Percentiles rank a stretch among this genome's conserved stretches.
Conservation (phyloP, 2,329 filamentous ascomycete genomes). For the Scytalidium lignicola region DNA sequence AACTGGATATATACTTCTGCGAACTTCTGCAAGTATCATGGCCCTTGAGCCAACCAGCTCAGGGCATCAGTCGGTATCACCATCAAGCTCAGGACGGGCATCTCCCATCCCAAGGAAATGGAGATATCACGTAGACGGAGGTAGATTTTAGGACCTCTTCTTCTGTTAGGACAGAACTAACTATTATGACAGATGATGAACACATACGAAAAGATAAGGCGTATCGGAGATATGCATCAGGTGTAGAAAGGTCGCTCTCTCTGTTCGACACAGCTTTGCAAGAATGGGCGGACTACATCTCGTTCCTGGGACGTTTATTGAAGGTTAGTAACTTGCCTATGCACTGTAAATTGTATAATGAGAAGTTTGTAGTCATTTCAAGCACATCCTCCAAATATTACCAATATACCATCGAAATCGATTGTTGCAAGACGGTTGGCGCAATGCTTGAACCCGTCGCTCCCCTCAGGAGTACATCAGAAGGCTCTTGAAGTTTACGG, state of each 20-base stretch:
- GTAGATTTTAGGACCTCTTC: slow-evolving; percentile 40
- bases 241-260: slow-evolving; percentile 79
- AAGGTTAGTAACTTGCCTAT: slow-evolving; percentile 54
- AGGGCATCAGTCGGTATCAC: slow-evolving; percentile 59
- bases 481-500: slow-evolving; percentile 93
- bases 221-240: slow-evolving; percentile 84
- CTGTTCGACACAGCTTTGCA: slow-evolving; percentile 90
- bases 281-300: slow-evolving; percentile 99
- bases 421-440: slow-evolving; percentile 85
- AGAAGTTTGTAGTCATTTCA: slow-evolving; percentile 66
- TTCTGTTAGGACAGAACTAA: slow-evolving; percentile 1
- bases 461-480: slow-evolving; percentile 95
- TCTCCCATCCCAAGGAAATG: slow-evolving; percentile 72
- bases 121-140: slow-evolving; percentile 71
- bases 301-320: slow-evolving; percentile 82
- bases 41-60: slow-evolving; percentile 52
- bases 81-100: slow-evolving; percentile 77
- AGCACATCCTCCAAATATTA: slow-evolving; percentile 68
- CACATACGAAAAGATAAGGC: slow-evolving; percentile 55
- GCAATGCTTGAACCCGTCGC: slow-evolving; percentile 87
- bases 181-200: slow-evolving; percentile 47
- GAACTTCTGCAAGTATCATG: slow-evolving; percentile 41
- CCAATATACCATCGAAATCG: slow-evolving; percentile 73
- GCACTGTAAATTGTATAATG: slow-evolving; percentile 21
- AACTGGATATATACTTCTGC: slow-evolving; percentile 15